Evolutionary conservation across 2,329 filamentous ascomycete genomes (phyloP), one percentile per base, ranked within the genome.

Genomic region (Ilyonectria mors-panacis): DNA sequence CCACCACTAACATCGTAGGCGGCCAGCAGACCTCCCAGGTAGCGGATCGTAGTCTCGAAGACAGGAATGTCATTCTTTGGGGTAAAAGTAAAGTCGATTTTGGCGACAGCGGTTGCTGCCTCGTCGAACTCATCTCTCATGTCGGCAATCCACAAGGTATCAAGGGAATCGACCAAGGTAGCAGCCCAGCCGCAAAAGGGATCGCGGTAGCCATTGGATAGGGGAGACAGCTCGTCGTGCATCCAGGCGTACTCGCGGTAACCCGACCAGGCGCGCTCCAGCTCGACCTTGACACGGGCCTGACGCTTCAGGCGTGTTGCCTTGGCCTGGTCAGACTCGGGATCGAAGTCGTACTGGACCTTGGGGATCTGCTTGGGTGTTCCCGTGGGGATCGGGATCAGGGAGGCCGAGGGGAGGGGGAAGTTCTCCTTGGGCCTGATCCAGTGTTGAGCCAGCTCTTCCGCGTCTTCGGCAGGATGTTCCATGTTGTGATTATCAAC

Each of bases 151-250:
- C 93, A 97, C 3, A 97, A 84, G 0, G 94, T 95, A 77, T 97
- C 94, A 58, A 95, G 82, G 1, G 89, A 85, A 82, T 97, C 94
- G 6, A 97, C 93, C 67, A 97, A 79, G 0, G 94, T 97, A 17
- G 94, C 94, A 19, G 93, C 93, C 94, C 94, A 97, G 56, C 93
- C 94, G 77, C 94, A 95, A 80, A 98, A 98, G 0, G 94, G 93
- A 77, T 98, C 93, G 19, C 89, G 88, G 70, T 85, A 89, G 15
- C 82, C 83, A 58, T 91, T 91, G 33, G 89, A 88, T 10, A 95
- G 84, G 2, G 96, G 96, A 50, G 83, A 87, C 17, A 98, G 82
- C 82, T 98, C 96, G 77, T 98, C 96, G 73, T 97, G 93, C 68
- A 91, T 88, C 89, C 93, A 96, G 12, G 95, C 95, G 74, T 91